A percentile compares a stretch with the other conserved stretches of the same genome.
Evolutionary conservation across 176 grass and related monocot genomes (phyloP).

Genomic region (Melocanna baccifera): DNA sequence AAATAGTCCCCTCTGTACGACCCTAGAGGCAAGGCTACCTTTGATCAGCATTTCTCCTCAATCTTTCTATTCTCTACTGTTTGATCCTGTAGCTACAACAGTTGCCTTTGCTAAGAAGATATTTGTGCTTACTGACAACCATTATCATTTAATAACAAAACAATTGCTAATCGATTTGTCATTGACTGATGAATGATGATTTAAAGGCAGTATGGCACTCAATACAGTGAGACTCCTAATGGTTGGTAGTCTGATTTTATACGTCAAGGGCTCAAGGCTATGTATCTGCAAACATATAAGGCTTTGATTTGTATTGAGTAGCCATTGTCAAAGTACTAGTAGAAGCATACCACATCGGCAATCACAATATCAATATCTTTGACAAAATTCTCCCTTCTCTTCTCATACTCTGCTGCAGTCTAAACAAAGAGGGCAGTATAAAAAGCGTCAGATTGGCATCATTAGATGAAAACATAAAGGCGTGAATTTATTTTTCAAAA

Average conservation of each 20-base stretch:
- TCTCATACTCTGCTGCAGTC: slow-evolving; percentile 69
- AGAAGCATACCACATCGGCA: slow-evolving; percentile 78
- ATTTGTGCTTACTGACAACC: background rate
- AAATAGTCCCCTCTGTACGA: too few species aligned
- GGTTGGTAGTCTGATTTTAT: background rate
- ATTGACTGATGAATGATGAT: background rate
- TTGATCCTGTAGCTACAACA: too few species aligned
- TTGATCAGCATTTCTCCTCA: too few species aligned
- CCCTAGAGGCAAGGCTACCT: too few species aligned
- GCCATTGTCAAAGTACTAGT: background rate
- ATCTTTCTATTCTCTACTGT: too few species aligned
- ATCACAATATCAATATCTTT: slow-evolving; percentile 89
- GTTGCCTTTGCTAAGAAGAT: background rate
- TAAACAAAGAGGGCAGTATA: slow-evolving; percentile 4
- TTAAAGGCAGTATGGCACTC: too few species aligned
- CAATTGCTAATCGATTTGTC: background rate
- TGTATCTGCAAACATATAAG: background rate
- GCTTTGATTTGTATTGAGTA: background rate
- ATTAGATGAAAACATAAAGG: background rate
- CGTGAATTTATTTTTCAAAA: background rate
- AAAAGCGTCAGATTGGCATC: background rate
- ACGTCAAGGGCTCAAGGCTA: background rate
- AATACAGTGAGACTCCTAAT: too few species aligned
- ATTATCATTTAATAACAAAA: background rate
- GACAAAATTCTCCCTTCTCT: slow-evolving; percentile 69